Base-by-base conservation (phyloP, 2,329 filamentous ascomycete genomes). In the Ophiostoma triangulosporum region DNA sequence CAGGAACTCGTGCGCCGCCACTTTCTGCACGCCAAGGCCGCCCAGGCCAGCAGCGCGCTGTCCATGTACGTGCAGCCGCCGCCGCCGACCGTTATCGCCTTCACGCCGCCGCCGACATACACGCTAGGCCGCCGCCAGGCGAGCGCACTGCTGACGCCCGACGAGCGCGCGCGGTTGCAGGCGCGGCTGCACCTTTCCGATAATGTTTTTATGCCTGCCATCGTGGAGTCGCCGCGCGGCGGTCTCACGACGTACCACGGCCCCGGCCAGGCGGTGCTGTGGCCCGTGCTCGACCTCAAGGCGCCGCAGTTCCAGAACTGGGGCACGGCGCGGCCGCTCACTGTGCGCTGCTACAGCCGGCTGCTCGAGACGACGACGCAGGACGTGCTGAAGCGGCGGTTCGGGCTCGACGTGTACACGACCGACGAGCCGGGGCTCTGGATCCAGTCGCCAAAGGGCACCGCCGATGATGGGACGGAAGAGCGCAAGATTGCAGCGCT, bases 171-270 rank as follows among this genome's bases (percentile, higher is more conserved):
- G 3, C 68, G 70, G 2, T 68, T 83, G 38, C 64, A 60, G 7
- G 66, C 65, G 3, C 70, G 70, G 1, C 64, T 78, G 26, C 58
- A 56, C 26, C 61, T 74, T 38, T 17, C 57, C 48, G 56, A 64
- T n/a, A n/a, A n/a, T n/a, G n/a, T n/a, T 17, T 71, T 68, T 60
- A 58, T 65, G 26, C 85, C 84, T 3, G 71, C 77, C n/a, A 80
- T 93, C 61, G 68, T 79, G 43, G 75, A 82, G 61, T 84, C 87
- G 14, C 77, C 81, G n/a, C 82, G 93, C 53, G 93, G 93, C 57
- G 93, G 93, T 0, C 81, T 95, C 59, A 90, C 88, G 0, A 97
- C 93, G 3, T 97, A 95, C 70, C 93, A 98, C 65, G 93, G 91
- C 0, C 93, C 91, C 0, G 91, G 91, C 0, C 93, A 98, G 66